Evolutionary conservation across 768 basidiomycete genomes (phyloP).

Genomic region (Dendrothele bispora): DNA sequence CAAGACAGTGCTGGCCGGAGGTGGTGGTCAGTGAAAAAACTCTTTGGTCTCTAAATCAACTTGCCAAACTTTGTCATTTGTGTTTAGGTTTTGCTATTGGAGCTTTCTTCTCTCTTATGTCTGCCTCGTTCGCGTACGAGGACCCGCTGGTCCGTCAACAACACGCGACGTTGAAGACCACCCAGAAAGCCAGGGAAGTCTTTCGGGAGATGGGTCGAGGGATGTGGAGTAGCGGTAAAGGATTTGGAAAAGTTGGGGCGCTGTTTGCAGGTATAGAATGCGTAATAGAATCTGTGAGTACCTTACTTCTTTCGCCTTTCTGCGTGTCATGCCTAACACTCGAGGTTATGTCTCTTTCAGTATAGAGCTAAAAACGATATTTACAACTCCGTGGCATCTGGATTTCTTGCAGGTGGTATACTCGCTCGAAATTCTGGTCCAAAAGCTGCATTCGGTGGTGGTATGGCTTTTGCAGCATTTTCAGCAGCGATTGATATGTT

Average conservation of each 20-base stretch:
- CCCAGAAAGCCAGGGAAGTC: constrained; percentile 80
- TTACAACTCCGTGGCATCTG: constrained; percentile 84
- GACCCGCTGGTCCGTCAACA: constrained; percentile 80
- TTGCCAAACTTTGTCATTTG: constrained; percentile 2
- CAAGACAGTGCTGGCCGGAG: constrained; percentile 81
- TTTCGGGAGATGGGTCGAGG: constrained; percentile 94
- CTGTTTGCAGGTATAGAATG: constrained; percentile 96
- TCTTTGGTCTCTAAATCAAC: neutral
- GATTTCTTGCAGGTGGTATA: constrained; percentile 86
- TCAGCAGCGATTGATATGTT: constrained; percentile 89
- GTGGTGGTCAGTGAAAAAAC: constrained; percentile 60
- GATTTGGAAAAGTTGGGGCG: constrained; percentile 93
- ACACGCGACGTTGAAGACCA: constrained; percentile 54
- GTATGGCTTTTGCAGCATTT: constrained; percentile 90
- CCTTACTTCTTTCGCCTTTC: constrained; percentile 1
- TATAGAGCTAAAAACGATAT: constrained; percentile 97
- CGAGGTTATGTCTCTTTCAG: constrained; percentile 36
- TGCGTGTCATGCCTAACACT: neutral
- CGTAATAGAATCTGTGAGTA: constrained; percentile 87
- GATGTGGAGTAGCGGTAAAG: constrained; percentile 89
- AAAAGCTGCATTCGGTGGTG: constrained; percentile 84
- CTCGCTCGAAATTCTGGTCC: constrained; percentile 88
- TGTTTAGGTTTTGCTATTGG: constrained; percentile 83
- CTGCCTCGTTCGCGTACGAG: constrained; percentile 91
- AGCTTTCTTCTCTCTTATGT: constrained; percentile 96